These are phyloP conservation scores for Leishmania guyanensis DNA, from an alignment of 208 protist species.

Conservation along the genomic window DNA sequence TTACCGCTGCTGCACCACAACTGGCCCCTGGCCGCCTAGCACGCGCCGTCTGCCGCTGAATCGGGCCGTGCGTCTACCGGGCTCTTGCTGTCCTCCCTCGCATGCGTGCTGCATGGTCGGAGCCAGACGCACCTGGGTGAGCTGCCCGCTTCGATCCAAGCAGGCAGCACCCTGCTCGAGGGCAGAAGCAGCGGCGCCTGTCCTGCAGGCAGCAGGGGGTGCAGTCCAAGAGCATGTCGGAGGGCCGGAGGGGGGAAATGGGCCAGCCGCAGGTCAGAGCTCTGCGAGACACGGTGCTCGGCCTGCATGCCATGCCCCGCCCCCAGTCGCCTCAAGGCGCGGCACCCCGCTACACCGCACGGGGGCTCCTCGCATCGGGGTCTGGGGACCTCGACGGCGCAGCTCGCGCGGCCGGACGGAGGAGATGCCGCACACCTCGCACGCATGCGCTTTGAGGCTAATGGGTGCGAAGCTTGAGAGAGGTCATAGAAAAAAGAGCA, in stretches of 20 bases:
- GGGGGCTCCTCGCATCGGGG: no score
- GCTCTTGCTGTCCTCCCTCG: background rate
- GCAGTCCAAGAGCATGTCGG: background rate
- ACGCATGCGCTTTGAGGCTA: background rate
- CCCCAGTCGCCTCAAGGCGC: background rate
- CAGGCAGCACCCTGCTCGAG: background rate
- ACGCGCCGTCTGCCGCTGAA: background rate
- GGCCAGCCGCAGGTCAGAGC: background rate
- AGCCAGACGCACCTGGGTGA: background rate
- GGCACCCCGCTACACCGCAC: background rate
- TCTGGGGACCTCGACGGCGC: no score
- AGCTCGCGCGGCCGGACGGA: background rate
- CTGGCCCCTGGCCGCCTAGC: background rate
- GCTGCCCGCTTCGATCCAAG: background rate
- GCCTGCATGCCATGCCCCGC: background rate
- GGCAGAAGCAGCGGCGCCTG: background rate
- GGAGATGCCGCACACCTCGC: background rate
- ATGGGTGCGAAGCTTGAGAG: background rate
- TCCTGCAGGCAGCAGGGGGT: background rate
- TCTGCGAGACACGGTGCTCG: background rate
- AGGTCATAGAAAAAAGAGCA: background rate
- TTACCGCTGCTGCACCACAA: background rate
- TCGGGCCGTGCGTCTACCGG: background rate
- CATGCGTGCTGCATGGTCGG: background rate
- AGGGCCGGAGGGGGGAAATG: background rate